Percentiles rank a stretch among this genome's conserved stretches.
phyloP scores from a whole-genome alignment of 805 yeast species.

The Wickerhamomyces mucosus region DNA sequence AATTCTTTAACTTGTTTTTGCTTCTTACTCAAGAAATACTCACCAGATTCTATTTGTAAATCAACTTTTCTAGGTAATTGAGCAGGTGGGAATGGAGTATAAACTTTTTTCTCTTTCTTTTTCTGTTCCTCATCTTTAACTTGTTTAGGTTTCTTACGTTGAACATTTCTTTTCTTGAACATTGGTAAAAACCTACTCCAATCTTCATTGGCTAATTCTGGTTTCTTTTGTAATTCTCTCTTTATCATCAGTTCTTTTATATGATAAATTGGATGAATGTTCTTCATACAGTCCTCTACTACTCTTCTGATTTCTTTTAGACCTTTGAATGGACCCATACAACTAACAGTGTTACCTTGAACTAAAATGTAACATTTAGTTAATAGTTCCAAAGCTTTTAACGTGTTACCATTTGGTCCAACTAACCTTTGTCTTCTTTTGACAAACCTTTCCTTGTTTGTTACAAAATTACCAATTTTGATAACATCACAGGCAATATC shows the following conservation, averaged over 20 bases:
- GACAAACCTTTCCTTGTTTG: conserved; percentile 87
- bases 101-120: conserved; percentile 46
- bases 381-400: conserved; percentile 87
- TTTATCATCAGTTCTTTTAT: conserved; percentile 97
- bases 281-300: conserved; percentile 96
- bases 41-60: conserved; percentile 96
- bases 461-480: conserved; percentile 82
- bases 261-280: conserved; percentile 95
- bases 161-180: conserved; percentile 93
- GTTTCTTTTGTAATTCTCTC: conserved; percentile 88
- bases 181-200: conserved; percentile 96
- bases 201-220: conserved; percentile 91
- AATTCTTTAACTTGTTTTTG: conserved; percentile 67
- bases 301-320: conserved; percentile 86
- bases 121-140: conserved; percentile 39
- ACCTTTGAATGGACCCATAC: conserved; percentile 94
- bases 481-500: conserved; percentile 94
- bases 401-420: conserved; percentile 95
- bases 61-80: conserved; percentile 96
- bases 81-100: conserved; percentile 99
- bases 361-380: conserved; percentile 95
- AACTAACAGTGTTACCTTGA: conserved; percentile 95
- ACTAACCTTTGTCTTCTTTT: conserved; percentile 94
- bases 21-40: conserved; percentile 82
- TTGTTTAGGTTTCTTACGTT: conserved; percentile 79